Conservation (phyloP, 2,329 filamentous ascomycete genomes). For the Exophiala bonariae region DNA sequence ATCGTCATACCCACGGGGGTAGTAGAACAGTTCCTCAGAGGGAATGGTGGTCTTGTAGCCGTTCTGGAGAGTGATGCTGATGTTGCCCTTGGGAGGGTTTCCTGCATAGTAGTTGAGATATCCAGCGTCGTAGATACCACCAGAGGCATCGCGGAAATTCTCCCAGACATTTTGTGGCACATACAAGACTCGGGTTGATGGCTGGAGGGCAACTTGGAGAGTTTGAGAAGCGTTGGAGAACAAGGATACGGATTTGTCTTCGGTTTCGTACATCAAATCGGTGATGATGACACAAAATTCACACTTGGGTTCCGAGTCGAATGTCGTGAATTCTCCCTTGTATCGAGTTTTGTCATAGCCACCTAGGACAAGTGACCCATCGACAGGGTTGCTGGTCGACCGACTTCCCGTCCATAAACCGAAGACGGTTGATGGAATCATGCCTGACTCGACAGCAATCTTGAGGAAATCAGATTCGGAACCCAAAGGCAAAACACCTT, state of each 20-base stretch:
- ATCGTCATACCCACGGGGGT: constrained; percentile 21
- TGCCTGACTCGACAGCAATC: constrained; percentile 13
- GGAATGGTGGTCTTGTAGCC: constrained; percentile 26
- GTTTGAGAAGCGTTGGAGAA: constrained; percentile 20
- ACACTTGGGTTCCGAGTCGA: constrained; percentile 16
- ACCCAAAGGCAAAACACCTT: constrained; percentile 24
- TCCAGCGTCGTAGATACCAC: constrained; percentile 13
- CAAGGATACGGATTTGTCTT: constrained; percentile 13
- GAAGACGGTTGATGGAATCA: constrained; percentile 21
- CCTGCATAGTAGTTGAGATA: constrained; percentile 13
- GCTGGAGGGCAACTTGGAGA: constrained; percentile 20
- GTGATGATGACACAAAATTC: constrained; percentile 22
- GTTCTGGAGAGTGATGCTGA: constrained; percentile 22
- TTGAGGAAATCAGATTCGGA: constrained; percentile 21
- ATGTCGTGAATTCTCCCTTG: constrained; percentile 18
- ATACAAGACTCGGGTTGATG: constrained; percentile 16
- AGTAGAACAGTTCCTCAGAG: constrained; percentile 23
- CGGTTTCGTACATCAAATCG: constrained; percentile 16
- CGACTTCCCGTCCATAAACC: constrained; percentile 26
- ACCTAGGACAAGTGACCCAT: constrained; percentile 24
- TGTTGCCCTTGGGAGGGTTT: constrained; percentile 20
- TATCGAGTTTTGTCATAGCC: constrained; percentile 25
- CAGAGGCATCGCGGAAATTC: constrained; percentile 15
- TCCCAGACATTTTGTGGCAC: constrained; percentile 24
- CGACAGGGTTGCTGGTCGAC: constrained; percentile 15